Percentiles rank a stretch among this genome's conserved stretches.
Evolutionary conservation across 2,329 filamentous ascomycete genomes (phyloP).

Genomic region (Juglanconis sp.): DNA sequence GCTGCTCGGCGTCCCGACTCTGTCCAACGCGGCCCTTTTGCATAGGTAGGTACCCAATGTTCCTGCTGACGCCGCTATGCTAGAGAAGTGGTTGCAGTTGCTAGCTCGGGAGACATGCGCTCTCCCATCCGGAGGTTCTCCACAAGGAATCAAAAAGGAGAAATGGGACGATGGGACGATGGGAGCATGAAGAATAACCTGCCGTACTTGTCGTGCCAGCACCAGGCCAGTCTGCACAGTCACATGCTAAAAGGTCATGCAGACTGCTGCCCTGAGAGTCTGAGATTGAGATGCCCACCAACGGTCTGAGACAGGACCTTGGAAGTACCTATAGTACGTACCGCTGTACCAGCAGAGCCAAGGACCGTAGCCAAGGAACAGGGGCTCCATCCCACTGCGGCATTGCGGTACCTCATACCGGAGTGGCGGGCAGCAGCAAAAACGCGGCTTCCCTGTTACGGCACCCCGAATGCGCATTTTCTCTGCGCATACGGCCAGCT

Average conservation of each 20-base stretch:
- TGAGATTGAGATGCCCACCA: no score
- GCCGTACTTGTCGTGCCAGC: no score
- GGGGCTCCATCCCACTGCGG: no score
- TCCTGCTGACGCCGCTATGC: background rate
- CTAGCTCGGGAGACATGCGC: background rate
- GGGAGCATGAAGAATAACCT: background rate
- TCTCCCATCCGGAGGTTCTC: background rate
- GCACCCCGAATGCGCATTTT: slow-evolving; percentile 6
- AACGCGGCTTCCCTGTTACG: slow-evolving; percentile 7
- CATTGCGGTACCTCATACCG: no score
- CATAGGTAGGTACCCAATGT: background rate
- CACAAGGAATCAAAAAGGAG: background rate
- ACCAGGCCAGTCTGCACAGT: background rate
- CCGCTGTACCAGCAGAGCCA: no score
- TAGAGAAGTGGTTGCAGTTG: background rate
- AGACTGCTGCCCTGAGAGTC: background rate
- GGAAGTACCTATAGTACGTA: background rate
- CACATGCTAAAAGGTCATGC: background rate
- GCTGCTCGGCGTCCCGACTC: background rate
- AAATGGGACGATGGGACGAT: background rate
- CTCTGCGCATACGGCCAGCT: background rate
- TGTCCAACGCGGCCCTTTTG: background rate
- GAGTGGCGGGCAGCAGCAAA: background rate
- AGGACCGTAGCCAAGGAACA: no score
- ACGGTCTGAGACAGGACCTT: no score